These are phyloP conservation scores for Wilcoxina mikolae DNA, from an alignment of 495 filamentous ascomycete genomes.

Conservation along the genomic window DNA sequence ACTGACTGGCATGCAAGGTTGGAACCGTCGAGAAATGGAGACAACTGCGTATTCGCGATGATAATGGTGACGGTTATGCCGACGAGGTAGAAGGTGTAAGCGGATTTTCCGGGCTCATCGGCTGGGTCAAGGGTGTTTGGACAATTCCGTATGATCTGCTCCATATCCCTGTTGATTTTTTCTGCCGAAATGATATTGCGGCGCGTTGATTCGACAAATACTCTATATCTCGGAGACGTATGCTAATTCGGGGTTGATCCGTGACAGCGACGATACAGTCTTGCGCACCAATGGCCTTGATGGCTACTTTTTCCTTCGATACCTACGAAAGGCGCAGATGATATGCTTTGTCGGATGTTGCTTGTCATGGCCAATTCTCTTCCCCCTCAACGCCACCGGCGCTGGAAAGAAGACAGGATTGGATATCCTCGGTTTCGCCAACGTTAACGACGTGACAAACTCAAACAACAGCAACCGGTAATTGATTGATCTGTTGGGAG, in stretches of 20 bases:
- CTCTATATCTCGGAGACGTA: neutral
- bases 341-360: conserved; percentile 67
- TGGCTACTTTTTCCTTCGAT: conserved; percentile 75
- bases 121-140: conserved; percentile 24
- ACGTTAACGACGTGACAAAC: conserved; percentile 39
- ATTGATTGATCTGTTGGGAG: neutral
- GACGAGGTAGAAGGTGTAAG: conserved; percentile 24
- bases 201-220: neutral
- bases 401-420: conserved; percentile 49
- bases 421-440: conserved; percentile 63
- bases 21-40: conserved; percentile 23
- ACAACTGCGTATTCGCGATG: conserved; percentile 14
- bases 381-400: conserved; percentile 78
- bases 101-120: conserved; percentile 23
- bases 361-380: conserved; percentile 72
- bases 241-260: too few species aligned
- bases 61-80: conserved; percentile 20
- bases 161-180: neutral
- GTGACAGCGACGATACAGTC: conserved; percentile 26
- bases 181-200: neutral
- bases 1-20: conserved; percentile 4
- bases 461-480: conserved; percentile 40
- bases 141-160: conserved; percentile 25
- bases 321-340: conserved; percentile 54
- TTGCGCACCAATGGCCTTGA: conserved; percentile 53